Base-by-base conservation (phyloP, 306 rosid species). In the Canavalia gladiata region DNA sequence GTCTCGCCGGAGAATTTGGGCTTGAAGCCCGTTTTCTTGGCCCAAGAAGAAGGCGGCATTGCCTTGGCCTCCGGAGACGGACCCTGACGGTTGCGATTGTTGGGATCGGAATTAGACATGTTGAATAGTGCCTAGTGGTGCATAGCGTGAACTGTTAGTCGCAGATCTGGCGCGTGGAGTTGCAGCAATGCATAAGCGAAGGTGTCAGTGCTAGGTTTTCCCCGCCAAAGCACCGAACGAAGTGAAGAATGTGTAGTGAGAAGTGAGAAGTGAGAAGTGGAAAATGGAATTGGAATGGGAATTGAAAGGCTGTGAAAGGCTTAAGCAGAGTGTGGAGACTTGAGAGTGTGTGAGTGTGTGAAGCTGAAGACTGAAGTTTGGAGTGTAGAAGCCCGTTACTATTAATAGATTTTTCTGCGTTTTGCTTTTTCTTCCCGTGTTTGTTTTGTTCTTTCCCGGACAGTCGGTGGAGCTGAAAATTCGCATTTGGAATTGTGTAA, bases 1-100 rank as follows among this genome's bases (percentile, higher is more conserved):
- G 98, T 86, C 90, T 96, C 98, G 68, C 98, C 98, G 31, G 99
- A 96, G 83, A 96, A 91, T 77, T 93, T 93, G 55, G 99, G 98
- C 81, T 84, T 84, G 75, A 96, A 96, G 7, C 98, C 98, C 2
- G 99, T 96, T 78, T 87, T 85, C 81, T 92, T 93, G 18, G 99
- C 99, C 99, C 99, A 96, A 0, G 99, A 89, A 65, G 99, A 80
- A 29, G 98, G 97, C 34, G 98, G 94, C 87, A 90, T 57, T 89
- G 94, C 74, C 9, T 90, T 68, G 12, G 78, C 43, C 10, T 82
- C 86, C 28, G 82, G 72, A 8, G 82, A 78, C 1, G 68, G 55
- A 70, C 4, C n/a, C 0, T 7, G 28, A 13, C 79, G 82, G 78
- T 82, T 47, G 35, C 77, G 78, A 73, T 82, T 50, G 25, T 31